Evolutionary conservation across 352 stramenopile genomes (phyloP), one percentile per base, ranked within the genome.

Genomic region (Pythium phragmitis): DNA sequence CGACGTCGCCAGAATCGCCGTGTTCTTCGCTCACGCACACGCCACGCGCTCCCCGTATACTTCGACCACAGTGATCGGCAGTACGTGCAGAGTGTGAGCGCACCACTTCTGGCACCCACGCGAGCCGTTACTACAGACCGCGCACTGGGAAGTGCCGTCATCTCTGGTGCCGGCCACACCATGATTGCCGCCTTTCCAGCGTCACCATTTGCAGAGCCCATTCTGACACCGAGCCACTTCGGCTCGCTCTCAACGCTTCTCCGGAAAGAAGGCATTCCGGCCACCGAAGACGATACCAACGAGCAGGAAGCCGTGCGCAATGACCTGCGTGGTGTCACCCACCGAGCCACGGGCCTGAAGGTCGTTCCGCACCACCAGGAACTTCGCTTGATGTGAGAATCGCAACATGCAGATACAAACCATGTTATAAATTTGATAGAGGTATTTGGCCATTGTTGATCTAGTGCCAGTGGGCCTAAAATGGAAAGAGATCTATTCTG

Each of bases 311-410:
- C 50, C 4, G 60, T 72, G n/a, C 36, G 60, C 11, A 65, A 65
- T 34, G 66, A 72, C 34, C 47, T 72, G 1, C 66, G 66, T 4
- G 66, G 66, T 26, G 54, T 72, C 47, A 72, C 59, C 3, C 57
- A 67, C n/a, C 30, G 66, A 26, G 47, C 60, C 19, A 47, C 49
- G 7, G 49, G 57, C 9, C 57, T 70, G 43, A 63, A 57, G 53
- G 60, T 72, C 23, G 54, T 67, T 14, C 39, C 65, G 8, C 52
- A 57, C 46, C 47, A 55, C 48, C 28, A 52, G 3, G 62, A 47
- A 41, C 47, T 69, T 16, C 45, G 48, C 26, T 33, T 68, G 21
- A 23, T 50, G 5, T 68, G 21, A 63, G 34, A 23, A 36, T 13
- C n/a, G n/a, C 21, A 21, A 21, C 13, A 63, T 37, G 17, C 53